Percentiles rank a stretch among this genome's conserved stretches.
phyloP scores from a whole-genome alignment of 1,284 basidiomycete genomes.

The Mycosarcoma mackinlayi region DNA sequence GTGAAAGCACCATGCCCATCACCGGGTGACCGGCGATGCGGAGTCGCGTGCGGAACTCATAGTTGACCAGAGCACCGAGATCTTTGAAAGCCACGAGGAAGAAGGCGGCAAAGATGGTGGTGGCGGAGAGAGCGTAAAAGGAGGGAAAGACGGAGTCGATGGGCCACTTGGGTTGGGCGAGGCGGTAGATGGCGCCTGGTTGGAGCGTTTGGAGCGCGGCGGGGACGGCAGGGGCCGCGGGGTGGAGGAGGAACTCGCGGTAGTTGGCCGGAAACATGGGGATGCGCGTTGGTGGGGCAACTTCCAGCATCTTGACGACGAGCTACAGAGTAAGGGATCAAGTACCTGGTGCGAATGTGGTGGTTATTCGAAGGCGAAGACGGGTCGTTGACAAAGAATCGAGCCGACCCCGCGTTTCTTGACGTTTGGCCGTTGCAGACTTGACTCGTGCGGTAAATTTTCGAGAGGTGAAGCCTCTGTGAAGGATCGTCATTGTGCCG shows the following conservation, averaged over 20 bases:
- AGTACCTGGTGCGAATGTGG: no score
- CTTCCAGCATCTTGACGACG: slow-evolving; percentile 26
- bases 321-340: not conserved
- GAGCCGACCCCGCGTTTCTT: slow-evolving; percentile 3
- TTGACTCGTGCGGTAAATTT: slow-evolving; percentile 12
- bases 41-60: slow-evolving; percentile 19
- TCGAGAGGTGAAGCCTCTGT: not conserved
- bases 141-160: slow-evolving; percentile 27
- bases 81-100: slow-evolving; percentile 40
- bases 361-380: not conserved
- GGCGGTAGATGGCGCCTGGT: slow-evolving; percentile 39
- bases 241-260: slow-evolving; percentile 34
- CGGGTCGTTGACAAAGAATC: not conserved
- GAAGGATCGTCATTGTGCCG: slow-evolving; percentile 27
- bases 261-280: slow-evolving; percentile 38
- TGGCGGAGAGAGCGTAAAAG: slow-evolving; percentile 33
- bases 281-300: slow-evolving; percentile 30
- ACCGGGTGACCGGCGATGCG: slow-evolving; percentile 28
- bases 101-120: slow-evolving; percentile 27
- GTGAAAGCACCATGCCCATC: slow-evolving; percentile 15
- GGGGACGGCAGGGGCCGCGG: slow-evolving; percentile 21
- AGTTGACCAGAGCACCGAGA: slow-evolving; percentile 38
- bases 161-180: slow-evolving; percentile 42
- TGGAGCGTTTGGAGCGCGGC: slow-evolving; percentile 22
- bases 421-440: slow-evolving; percentile 4